These are phyloP conservation scores for Sonneratia caseolaris DNA, from an alignment of 345 rosid genomes.

Conservation along the genomic window DNA sequence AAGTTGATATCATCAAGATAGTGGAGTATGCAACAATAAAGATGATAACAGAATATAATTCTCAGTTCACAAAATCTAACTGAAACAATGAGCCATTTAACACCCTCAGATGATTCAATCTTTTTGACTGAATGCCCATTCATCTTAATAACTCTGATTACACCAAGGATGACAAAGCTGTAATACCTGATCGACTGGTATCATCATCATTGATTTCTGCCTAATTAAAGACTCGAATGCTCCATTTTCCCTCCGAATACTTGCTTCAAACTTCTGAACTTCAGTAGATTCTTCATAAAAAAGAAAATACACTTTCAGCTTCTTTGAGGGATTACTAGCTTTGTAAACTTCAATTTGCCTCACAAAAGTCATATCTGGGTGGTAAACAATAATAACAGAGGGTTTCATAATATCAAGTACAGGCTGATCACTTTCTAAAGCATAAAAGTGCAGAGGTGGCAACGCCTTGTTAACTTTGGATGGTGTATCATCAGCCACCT, in stretches of 20 bases:
- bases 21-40: background rate
- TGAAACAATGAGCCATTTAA: background rate
- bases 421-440: conserved; percentile 71
- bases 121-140: background rate
- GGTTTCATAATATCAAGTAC: conserved; percentile 75
- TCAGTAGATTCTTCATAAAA: conserved; percentile 92
- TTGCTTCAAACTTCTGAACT: conserved; percentile 90
- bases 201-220: conserved; percentile 94
- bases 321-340: conserved; percentile 74
- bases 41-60: background rate
- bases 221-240: conserved; percentile 94
- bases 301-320: conserved; percentile 78
- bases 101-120: background rate
- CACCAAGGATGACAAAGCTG: background rate
- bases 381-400: conserved; percentile 71
- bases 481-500: conserved; percentile 9
- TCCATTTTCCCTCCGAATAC: conserved; percentile 82
- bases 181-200: conserved; percentile 84
- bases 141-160: background rate
- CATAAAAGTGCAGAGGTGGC: conserved; percentile 71
- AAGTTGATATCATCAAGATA: background rate
- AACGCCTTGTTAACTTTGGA: conserved; percentile 28
- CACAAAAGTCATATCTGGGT: conserved; percentile 81
- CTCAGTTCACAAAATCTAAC: background rate
- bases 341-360: conserved; percentile 89